These are phyloP conservation scores for Inosperma sp. DNA, from an alignment of 768 basidiomycete species.

Conservation along the genomic window DNA sequence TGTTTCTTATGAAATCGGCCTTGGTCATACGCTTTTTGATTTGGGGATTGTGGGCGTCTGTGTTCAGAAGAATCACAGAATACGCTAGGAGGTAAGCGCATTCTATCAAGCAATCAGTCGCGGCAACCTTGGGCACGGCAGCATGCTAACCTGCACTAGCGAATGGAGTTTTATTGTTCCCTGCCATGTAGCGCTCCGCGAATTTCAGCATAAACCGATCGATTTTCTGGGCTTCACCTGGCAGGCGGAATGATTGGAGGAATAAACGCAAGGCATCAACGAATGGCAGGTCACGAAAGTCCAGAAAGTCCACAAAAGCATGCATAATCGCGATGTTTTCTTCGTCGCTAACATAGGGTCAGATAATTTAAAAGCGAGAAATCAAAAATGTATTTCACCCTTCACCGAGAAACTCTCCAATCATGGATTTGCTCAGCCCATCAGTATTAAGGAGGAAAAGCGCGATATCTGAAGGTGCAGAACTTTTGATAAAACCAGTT, in stretches of 20 bases:
- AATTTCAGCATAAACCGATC: constrained; percentile 99
- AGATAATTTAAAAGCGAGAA: neutral
- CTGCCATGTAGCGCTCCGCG: constrained; percentile 91
- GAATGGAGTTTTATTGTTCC: constrained; percentile 79
- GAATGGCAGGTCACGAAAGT: constrained; percentile 77
- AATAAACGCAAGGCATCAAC: constrained; percentile 87
- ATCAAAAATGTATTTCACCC: constrained; percentile 53
- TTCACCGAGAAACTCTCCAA: constrained; percentile 98
- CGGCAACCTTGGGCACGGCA: neutral
- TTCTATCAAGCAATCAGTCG: constrained; percentile 42
- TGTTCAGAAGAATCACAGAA: constrained; percentile 94
- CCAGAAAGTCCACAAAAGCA: constrained; percentile 89
- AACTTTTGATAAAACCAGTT: constrained; percentile 77
- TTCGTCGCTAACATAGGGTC: constrained; percentile 58
- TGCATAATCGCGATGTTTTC: constrained; percentile 94
- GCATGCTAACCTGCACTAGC: constrained; percentile 80
- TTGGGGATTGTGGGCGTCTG: constrained; percentile 94
- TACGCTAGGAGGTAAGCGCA: constrained; percentile 94
- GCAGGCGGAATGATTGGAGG: constrained; percentile 93
- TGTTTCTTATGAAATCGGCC: constrained; percentile 88
- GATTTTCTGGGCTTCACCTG: constrained; percentile 97
- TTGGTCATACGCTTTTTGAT: constrained; percentile 94
- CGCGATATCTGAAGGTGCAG: constrained; percentile 73
- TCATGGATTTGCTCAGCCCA: constrained; percentile 91
- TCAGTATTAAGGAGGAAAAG: constrained; percentile 82